A percentile compares a stretch with the other conserved stretches of the same genome.
Conservation (phyloP, 1,284 basidiomycete genomes). For the Leccinum ponderosum region DNA sequence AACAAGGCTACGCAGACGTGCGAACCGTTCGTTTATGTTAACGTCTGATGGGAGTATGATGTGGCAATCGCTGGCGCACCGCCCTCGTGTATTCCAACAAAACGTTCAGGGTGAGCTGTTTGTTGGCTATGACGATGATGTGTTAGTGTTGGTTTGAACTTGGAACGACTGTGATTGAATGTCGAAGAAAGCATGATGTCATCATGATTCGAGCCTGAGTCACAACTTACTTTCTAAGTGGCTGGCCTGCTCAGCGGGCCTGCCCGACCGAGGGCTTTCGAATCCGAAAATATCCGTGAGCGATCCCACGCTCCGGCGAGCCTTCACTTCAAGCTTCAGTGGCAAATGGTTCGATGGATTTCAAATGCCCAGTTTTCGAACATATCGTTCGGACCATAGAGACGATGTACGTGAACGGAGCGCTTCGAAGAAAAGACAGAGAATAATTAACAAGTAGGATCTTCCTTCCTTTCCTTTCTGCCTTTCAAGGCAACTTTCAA, state of each 20-base stretch:
- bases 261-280: not conserved
- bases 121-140: not conserved
- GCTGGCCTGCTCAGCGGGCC: not conserved
- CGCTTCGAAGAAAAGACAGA: not conserved
- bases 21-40: not conserved
- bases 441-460: not conserved
- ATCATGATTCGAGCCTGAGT: not conserved
- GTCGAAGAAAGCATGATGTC: not conserved
- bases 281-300: not conserved
- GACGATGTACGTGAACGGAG: not conserved
- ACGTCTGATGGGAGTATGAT: not conserved
- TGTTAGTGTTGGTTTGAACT: not conserved
- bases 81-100: not conserved
- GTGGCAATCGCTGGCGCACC: not conserved
- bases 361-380: not conserved
- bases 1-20: not conserved
- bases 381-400: not conserved
- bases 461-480: conserved; percentile 1
- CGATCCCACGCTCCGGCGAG: not conserved
- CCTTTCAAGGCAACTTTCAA: not conserved
- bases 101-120: not conserved
- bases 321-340: not conserved
- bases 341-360: not conserved
- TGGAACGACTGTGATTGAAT: not conserved
- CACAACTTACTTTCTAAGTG: not conserved